A percentile compares a stretch with the other conserved stretches of the same genome.
Conservation (phyloP, 768 basidiomycete genomes). For the Tephrocybe rancida region DNA sequence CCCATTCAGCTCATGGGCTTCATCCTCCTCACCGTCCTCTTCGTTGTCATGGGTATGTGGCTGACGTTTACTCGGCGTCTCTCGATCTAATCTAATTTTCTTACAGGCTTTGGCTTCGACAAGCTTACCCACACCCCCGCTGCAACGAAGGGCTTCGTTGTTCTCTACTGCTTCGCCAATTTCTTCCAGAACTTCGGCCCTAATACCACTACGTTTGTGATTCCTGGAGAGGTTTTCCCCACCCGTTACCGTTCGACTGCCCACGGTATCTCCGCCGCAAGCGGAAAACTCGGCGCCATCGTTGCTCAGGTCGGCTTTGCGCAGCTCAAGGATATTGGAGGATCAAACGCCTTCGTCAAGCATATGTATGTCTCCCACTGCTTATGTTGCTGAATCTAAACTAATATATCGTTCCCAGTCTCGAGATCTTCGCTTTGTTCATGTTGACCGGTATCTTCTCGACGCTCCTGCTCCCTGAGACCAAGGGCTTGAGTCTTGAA, state of each 20-base stretch:
- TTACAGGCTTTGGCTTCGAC: conserved; percentile 68
- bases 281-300: conserved; percentile 84
- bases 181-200: conserved; percentile 93
- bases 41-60: conserved; percentile 66
- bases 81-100: not conserved
- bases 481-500: conserved; percentile 66
- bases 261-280: conserved; percentile 83
- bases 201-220: conserved; percentile 77
- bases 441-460: conserved; percentile 87
- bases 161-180: conserved; percentile 84
- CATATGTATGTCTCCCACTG: conserved; percentile 55
- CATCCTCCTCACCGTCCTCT: conserved; percentile 62
- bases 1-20: conserved; percentile 85
- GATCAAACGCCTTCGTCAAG: conserved; percentile 57
- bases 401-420: conserved; percentile 32
- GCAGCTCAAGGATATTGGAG: conserved; percentile 69
- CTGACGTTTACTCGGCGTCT: not conserved
- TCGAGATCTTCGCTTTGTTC: conserved; percentile 84
- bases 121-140: conserved; percentile 45
- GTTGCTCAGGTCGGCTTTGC: conserved; percentile 79
- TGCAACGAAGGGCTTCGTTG: conserved; percentile 65
- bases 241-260: conserved; percentile 87
- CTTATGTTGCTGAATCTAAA: not conserved
- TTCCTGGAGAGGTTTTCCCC: conserved; percentile 85
- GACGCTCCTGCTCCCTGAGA: conserved; percentile 80